Base-by-base conservation (phyloP, 2,329 filamentous ascomycete species). In the Macrophomina pseudophaseolina region DNA sequence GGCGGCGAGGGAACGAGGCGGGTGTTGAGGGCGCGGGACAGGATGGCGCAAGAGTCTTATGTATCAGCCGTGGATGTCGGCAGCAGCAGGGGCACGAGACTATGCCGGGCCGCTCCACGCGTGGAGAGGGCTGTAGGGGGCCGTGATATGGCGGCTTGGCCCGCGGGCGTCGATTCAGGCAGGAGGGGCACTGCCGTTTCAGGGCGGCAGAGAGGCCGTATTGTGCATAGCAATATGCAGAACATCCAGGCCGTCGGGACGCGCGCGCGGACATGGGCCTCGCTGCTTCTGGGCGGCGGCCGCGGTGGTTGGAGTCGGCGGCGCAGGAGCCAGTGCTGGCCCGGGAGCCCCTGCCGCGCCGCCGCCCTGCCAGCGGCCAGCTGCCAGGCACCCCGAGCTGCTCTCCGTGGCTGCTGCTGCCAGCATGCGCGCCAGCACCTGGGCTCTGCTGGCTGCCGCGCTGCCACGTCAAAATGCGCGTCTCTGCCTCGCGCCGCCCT, bases 21-120 rank as follows among this genome's bases (percentile, higher is more conserved):
- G 9, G 42, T 18, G 56, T 40, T 40, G 40, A 40, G 28, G 54
- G 42, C 56, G 30, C 28, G 56, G 46, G 56, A 40, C 40, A 46
- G 56, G 40, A 46, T 60, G 56, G 56, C 56, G 56, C 56, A 60
- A 60, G 56, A 60, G 56, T 60, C 56, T 60, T 60, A 60, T 46
- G 56, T 60, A 60, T 35, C 56, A 44, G 40, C 9, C 18, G 23
- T 9, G 48, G 18, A 42, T 42, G 18, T 6, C 23, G 11, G 53
- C 18, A 9, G 52, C 11, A 44, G 56, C 56, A 60, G 56, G 56
- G 56, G 56, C 56, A 33, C 42, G 52, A 35, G 52, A 33, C 52
- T 60, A 40, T 46, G 40, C 56, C 56, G 56, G 56, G 40, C 56
- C 56, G 56, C 56, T 60, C 56, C 56, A 60, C 56, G 56, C 56